These are phyloP conservation scores for Candida ortonii DNA, from an alignment of 805 yeast species.

Conservation along the genomic window DNA sequence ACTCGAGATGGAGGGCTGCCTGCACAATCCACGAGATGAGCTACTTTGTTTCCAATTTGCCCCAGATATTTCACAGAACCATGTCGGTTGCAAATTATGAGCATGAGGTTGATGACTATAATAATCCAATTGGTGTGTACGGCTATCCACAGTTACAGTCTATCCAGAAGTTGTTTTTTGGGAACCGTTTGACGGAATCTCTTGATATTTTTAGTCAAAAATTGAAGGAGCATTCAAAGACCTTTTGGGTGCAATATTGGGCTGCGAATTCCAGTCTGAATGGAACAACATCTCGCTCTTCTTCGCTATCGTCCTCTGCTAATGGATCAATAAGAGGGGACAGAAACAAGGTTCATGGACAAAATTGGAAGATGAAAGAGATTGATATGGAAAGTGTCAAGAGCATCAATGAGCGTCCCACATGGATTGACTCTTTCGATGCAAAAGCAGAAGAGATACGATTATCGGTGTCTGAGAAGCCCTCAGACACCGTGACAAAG, in stretches of 20 bases:
- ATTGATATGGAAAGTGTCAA: slow-evolving; percentile 33
- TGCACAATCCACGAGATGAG: slow-evolving; percentile 66
- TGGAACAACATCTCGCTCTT: slow-evolving; percentile 35
- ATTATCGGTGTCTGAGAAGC: slow-evolving; percentile 2
- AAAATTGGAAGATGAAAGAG: slow-evolving; percentile 34
- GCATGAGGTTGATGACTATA: slow-evolving; percentile 39
- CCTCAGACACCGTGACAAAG: no score
- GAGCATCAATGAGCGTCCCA: slow-evolving; percentile 25
- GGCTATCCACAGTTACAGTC: slow-evolving; percentile 59
- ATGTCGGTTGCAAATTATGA: slow-evolving; percentile 44
- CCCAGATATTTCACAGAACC: slow-evolving; percentile 37
- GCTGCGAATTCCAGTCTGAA: slow-evolving; percentile 27
- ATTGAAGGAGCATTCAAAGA: slow-evolving; percentile 34
- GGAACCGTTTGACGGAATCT: slow-evolving; percentile 44
- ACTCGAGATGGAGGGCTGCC: slow-evolving; percentile 55
- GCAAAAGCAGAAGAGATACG: slow-evolving; percentile 23
- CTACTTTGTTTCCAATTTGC: slow-evolving; percentile 47
- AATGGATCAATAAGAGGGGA: slow-evolving; percentile 1
- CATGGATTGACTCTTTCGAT: slow-evolving; percentile 29
- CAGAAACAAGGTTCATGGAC: slow-evolving; percentile 6
- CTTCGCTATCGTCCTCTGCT: no score
- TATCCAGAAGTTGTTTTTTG: slow-evolving; percentile 51
- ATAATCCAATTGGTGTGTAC: slow-evolving; percentile 51
- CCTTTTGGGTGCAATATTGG: slow-evolving; percentile 59
- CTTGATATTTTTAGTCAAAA: slow-evolving; percentile 30